These are phyloP conservation scores for Marasmius sp. DNA, from an alignment of 1,284 basidiomycete genomes.

Conservation along the genomic window DNA sequence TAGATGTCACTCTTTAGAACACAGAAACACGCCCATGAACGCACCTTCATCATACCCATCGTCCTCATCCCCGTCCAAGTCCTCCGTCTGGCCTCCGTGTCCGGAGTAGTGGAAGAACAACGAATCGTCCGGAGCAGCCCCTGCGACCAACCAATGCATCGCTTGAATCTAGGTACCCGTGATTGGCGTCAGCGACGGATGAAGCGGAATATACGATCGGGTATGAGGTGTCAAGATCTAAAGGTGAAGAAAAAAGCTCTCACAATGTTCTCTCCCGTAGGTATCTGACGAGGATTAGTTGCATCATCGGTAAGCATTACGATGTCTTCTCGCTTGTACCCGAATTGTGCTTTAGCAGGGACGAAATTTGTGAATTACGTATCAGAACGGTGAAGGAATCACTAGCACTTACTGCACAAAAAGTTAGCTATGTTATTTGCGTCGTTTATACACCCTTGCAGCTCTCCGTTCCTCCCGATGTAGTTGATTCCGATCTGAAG, in stretches of 20 bases:
- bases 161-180: conserved; percentile 60
- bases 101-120: conserved; percentile 92
- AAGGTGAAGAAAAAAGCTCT: conserved; percentile 17
- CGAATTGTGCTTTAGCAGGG: conserved; percentile 49
- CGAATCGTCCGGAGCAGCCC: conserved; percentile 80
- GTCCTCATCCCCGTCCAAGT: conserved; percentile 67
- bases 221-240: too few species aligned
- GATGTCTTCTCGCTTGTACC: conserved; percentile 82
- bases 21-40: not conserved
- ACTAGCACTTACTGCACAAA: conserved; percentile 53
- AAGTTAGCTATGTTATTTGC: conserved; percentile 77
- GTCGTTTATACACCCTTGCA: conserved; percentile 89
- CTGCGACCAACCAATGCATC: conserved; percentile 89
- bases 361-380: not conserved
- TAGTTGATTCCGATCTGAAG: conserved; percentile 84
- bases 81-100: conserved; percentile 82
- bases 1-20: too few species aligned
- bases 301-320: conserved; percentile 84
- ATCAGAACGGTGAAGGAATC: not conserved
- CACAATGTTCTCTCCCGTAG: conserved; percentile 84
- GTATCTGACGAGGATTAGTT: conserved; percentile 58
- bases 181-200: conserved; percentile 2
- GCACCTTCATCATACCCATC: conserved; percentile 68
- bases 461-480: conserved; percentile 55
- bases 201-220: not conserved